These are phyloP conservation scores for Ganoderma leucocontextum DNA, from an alignment of 1,284 basidiomycete genomes.

Conservation along the genomic window DNA sequence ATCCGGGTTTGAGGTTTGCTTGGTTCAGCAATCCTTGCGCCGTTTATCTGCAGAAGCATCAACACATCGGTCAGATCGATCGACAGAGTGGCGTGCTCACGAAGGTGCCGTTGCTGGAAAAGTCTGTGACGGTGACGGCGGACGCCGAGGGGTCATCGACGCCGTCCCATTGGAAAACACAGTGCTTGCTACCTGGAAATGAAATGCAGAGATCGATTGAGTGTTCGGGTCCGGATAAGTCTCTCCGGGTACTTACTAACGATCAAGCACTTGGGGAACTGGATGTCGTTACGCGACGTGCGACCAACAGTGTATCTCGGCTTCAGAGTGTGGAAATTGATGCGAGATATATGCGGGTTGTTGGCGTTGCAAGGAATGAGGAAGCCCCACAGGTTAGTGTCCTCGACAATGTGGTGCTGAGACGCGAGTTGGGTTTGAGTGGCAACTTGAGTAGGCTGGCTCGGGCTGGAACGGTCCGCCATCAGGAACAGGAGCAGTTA, in stretches of 20 bases:
- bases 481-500: neutral
- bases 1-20: constrained; percentile 55
- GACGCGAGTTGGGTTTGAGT: constrained; percentile 7
- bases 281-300: constrained; percentile 9
- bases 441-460: constrained; percentile 14
- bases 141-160: constrained; percentile 51
- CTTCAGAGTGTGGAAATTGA: constrained; percentile 16
- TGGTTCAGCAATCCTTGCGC: constrained; percentile 60
- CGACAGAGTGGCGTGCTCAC: constrained; percentile 52
- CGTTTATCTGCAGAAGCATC: constrained; percentile 67
- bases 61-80: constrained; percentile 2
- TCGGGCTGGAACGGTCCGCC: constrained; percentile 5
- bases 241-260: constrained; percentile 11
- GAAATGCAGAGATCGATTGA: neutral
- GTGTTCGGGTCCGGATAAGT: no score
- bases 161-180: constrained; percentile 71
- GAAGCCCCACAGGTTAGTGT: constrained; percentile 11
- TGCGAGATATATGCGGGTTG: constrained; percentile 6
- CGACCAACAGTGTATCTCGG: constrained; percentile 11
- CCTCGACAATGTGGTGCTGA: constrained; percentile 1
- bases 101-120: constrained; percentile 86
- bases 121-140: constrained; percentile 71
- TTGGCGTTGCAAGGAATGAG: constrained; percentile 15
- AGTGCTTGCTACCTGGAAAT: constrained; percentile 69
- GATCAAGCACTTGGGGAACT: neutral